Evolutionary conservation across 768 basidiomycete species (phyloP).

Genomic region (Nevesoporus exiguus): DNA sequence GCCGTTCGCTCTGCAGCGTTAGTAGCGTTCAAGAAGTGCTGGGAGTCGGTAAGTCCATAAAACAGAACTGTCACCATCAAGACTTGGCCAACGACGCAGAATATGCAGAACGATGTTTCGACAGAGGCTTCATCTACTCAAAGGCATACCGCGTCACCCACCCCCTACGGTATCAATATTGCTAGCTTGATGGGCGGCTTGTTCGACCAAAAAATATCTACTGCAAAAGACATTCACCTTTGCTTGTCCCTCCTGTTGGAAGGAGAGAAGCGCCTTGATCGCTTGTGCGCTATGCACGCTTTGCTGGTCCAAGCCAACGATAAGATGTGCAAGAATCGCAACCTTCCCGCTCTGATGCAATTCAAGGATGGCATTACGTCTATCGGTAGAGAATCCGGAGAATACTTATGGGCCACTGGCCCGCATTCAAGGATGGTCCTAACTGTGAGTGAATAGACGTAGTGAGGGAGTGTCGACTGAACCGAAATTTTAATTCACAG

Average conservation of each 20-base stretch:
- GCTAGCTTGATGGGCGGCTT: constrained; percentile 34
- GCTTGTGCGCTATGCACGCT: constrained; percentile 36
- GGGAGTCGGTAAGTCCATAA: constrained; percentile 15
- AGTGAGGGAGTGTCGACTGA: background rate
- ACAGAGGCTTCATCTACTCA: background rate
- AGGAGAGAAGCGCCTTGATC: constrained; percentile 22
- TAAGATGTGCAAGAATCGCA: constrained; percentile 29
- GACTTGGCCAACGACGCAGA: background rate
- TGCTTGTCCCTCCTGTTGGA: constrained; percentile 27
- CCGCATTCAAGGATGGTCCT: constrained; percentile 17
- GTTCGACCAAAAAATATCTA: constrained; percentile 24
- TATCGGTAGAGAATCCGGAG: constrained; percentile 10
- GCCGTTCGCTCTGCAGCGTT: constrained; percentile 14
- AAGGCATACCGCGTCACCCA: constrained; percentile 3
- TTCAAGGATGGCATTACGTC: constrained; percentile 20
- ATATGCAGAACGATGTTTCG: constrained; percentile 17
- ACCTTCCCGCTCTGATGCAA: constrained; percentile 13
- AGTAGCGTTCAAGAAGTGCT: constrained; percentile 13
- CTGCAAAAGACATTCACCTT: constrained; percentile 27
- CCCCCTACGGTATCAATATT: constrained; percentile 25
- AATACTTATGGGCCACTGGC: constrained; percentile 21
- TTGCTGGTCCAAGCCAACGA: constrained; percentile 32
- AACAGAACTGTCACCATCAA: background rate
- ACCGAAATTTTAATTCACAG: constrained; percentile 20
- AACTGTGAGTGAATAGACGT: constrained; percentile 11